These are phyloP conservation scores for Phytophthora kernoviae DNA, from an alignment of 352 stramenopile genomes.

Conservation along the genomic window DNA sequence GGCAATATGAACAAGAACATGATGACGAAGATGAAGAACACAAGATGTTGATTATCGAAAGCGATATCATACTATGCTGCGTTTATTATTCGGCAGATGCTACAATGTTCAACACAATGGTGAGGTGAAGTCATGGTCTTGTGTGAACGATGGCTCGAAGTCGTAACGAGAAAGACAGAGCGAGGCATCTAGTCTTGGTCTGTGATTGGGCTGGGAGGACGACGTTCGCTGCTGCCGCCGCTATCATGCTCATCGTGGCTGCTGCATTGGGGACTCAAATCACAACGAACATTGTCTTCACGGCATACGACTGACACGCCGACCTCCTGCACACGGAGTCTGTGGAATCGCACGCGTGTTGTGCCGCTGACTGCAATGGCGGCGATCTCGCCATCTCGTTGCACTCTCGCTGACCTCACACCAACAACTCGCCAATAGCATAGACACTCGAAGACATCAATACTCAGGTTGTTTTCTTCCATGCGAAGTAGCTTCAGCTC, in stretches of 20 bases:
- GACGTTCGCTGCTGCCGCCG: conserved; percentile 1
- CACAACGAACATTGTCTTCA: conserved; percentile 14
- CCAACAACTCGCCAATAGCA: conserved; percentile 39
- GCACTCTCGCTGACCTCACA: conserved; percentile 19
- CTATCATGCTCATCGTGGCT: background rate
- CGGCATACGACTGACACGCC: conserved; percentile 17
- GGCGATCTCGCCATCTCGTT: conserved; percentile 23
- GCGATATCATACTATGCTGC: conserved; percentile 6
- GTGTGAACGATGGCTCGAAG: background rate
- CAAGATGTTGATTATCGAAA: conserved; percentile 14
- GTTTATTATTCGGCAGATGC: conserved; percentile 7
- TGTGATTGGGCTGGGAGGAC: background rate
- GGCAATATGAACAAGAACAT: conserved; percentile 13
- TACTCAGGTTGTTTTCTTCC: conserved; percentile 14
- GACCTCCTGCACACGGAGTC: conserved; percentile 17
- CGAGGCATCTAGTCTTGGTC: background rate
- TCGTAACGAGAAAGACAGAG: background rate
- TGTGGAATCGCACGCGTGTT: conserved; percentile 34
- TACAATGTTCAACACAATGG: background rate
- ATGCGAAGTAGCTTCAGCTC: conserved; percentile 34
- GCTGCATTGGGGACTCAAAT: conserved; percentile 3
- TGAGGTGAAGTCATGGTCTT: background rate
- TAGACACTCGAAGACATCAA: conserved; percentile 9
- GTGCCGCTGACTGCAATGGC: conserved; percentile 27
- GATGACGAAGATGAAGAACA: conserved; percentile 15